phyloP scores from a whole-genome alignment of 2,329 filamentous ascomycete genomes.

The Beauveria rudraprayagi region DNA sequence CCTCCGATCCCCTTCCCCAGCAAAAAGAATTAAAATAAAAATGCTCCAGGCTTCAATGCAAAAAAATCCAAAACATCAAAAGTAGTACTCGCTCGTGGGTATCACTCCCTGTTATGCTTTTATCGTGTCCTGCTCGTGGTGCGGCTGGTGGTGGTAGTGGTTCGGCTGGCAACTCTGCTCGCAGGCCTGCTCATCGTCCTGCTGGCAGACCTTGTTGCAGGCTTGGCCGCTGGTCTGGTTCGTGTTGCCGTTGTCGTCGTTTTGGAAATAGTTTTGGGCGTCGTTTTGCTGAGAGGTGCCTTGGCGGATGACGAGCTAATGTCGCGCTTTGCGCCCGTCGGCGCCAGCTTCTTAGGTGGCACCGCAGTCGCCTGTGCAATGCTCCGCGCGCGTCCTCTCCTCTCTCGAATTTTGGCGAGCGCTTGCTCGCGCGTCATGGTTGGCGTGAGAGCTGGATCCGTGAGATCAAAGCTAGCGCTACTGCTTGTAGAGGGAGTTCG shows the following conservation, averaged over 20 bases:
- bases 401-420: constrained; percentile 65
- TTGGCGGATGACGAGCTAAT: constrained; percentile 39
- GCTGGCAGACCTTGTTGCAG: not conserved
- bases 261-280: not conserved
- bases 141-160: not conserved
- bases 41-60: constrained; percentile 3
- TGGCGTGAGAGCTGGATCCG: constrained; percentile 51
- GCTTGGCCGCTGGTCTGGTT: not conserved
- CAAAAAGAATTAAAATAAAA: not conserved
- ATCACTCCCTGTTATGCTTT: constrained; percentile 1
- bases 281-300: constrained; percentile 12
- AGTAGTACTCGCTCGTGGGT: not conserved
- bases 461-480: constrained; percentile 40
- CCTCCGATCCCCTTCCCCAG: no score
- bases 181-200: constrained; percentile 4
- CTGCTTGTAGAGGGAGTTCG: constrained; percentile 36
- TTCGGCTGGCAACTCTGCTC: not conserved
- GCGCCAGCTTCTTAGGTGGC: constrained; percentile 44
- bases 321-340: constrained; percentile 34
- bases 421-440: constrained; percentile 68
- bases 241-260: constrained; percentile 2
- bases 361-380: constrained; percentile 53
- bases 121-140: constrained; percentile 7
- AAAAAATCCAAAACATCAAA: not conserved
- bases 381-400: constrained; percentile 62